A percentile compares a stretch with the other conserved stretches of the same genome.
These are phyloP conservation scores for Phialophora expanda DNA, from an alignment of 2,329 filamentous ascomycete genomes.

Conservation along the genomic window DNA sequence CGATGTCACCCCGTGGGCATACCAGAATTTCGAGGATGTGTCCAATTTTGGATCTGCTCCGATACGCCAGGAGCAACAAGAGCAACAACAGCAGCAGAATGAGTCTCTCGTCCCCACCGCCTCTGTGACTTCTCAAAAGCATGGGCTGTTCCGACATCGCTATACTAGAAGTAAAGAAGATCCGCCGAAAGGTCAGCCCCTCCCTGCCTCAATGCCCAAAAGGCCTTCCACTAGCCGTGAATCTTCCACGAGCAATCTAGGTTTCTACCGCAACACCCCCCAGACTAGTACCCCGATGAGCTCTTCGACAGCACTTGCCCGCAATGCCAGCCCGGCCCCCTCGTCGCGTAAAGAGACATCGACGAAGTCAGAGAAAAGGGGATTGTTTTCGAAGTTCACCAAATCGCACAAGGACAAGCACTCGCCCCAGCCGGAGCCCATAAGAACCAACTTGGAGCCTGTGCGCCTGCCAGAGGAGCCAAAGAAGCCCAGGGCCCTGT, in stretches of 20 bases:
- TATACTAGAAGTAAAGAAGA: slow-evolving; percentile 65
- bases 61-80: slow-evolving; percentile 53
- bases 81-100: slow-evolving; percentile 50
- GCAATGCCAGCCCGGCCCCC: slow-evolving; percentile 83
- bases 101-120: slow-evolving; percentile 59
- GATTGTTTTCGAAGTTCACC: slow-evolving; percentile 58
- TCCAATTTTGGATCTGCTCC: slow-evolving; percentile 39
- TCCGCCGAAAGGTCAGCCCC: slow-evolving; percentile 47
- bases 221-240: slow-evolving; percentile 78
- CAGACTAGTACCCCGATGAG: slow-evolving; percentile 58
- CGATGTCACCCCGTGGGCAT: slow-evolving; percentile 97
- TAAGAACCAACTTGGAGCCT: slow-evolving; percentile 36
- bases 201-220: slow-evolving; percentile 58
- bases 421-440: slow-evolving; percentile 40
- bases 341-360: slow-evolving; percentile 59
- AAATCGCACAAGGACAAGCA: slow-evolving; percentile 55
- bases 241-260: slow-evolving; percentile 65
- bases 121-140: slow-evolving; percentile 56
- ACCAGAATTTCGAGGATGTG: slow-evolving; percentile 75
- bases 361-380: slow-evolving; percentile 50
- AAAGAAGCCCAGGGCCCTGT: slow-evolving; percentile 32
- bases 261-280: slow-evolving; percentile 56
- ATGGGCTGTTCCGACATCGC: slow-evolving; percentile 52
- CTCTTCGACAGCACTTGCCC: slow-evolving; percentile 59
- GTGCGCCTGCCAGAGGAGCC: slow-evolving; percentile 36